Percentiles rank a stretch among this genome's conserved stretches.
Conservation (phyloP, 805 yeast species). For the Starmera pachycereana region DNA sequence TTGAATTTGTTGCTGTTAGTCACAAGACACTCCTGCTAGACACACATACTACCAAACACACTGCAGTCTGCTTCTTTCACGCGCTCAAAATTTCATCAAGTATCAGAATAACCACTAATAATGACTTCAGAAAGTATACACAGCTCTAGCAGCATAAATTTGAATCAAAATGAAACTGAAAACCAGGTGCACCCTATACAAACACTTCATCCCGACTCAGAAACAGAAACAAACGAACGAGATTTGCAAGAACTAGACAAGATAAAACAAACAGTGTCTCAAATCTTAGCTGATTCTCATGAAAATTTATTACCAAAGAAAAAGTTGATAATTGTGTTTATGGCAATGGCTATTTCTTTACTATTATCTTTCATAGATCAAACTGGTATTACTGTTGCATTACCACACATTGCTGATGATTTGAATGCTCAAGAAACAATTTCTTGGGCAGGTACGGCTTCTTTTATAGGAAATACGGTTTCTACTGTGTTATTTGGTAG, state of each 20-base stretch:
- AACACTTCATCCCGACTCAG: neutral
- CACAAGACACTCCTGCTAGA: too few relatives aligned
- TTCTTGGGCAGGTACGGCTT: conserved; percentile 51
- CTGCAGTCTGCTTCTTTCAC: too few relatives aligned
- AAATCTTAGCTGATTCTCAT: conserved; percentile 1
- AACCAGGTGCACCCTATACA: too few relatives aligned
- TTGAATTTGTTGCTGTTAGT: too few relatives aligned
- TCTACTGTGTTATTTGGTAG: conserved; percentile 45
- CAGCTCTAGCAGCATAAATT: too few relatives aligned
- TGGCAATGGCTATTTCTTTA: conserved; percentile 2
- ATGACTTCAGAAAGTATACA: too few relatives aligned
- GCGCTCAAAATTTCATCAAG: too few relatives aligned
- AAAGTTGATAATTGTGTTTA: conserved; percentile 2
- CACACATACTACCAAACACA: too few relatives aligned
- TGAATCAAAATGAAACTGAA: too few relatives aligned
- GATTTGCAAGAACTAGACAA: conserved; percentile 40
- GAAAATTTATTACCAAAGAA: conserved; percentile 4
- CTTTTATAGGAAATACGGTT: conserved; percentile 38
- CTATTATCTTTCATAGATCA: conserved; percentile 6
- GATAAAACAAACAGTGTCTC: conserved; percentile 19
- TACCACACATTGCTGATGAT: conserved; percentile 35
- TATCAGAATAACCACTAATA: too few relatives aligned
- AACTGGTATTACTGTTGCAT: conserved; percentile 4
- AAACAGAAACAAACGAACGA: neutral
- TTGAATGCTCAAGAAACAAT: conserved; percentile 36